phyloP scores from a whole-genome alignment of 2,329 filamentous ascomycete genomes.

The Furcasterigmium furcatum region DNA sequence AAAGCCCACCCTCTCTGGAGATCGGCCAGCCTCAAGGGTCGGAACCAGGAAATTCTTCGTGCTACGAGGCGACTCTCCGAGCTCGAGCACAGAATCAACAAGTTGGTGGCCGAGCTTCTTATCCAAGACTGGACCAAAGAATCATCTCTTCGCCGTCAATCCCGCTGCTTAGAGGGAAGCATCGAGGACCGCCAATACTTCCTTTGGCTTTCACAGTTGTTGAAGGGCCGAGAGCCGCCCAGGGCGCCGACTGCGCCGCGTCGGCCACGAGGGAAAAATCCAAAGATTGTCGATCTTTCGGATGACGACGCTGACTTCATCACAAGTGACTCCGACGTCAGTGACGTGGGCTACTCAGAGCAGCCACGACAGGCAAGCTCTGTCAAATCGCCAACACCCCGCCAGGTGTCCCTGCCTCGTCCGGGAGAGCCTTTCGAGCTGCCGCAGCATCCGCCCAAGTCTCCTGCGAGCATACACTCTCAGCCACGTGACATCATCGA shows the following conservation, averaged over 20 bases:
- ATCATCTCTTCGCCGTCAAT: conserved; percentile 50
- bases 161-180: conserved; percentile 59
- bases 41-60: conserved; percentile 36
- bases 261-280: conserved; percentile 21
- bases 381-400: no score
- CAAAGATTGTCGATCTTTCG: conserved; percentile 3
- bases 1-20: conserved; percentile 63
- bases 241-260: conserved; percentile 23
- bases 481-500: no score
- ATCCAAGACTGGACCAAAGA: conserved; percentile 48
- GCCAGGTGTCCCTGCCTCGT: no score
- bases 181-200: conserved; percentile 58
- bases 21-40: conserved; percentile 39
- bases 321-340: conserved; percentile 36
- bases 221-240: conserved; percentile 39
- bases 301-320: conserved; percentile 46
- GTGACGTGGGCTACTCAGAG: conserved; percentile 34
- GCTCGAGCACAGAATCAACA: conserved; percentile 51
- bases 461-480: no score
- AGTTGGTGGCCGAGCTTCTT: conserved; percentile 49
- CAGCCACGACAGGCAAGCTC: no score
- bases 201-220: conserved; percentile 44
- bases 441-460: no score
- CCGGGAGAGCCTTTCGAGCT: no score
- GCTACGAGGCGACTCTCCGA: conserved; percentile 37